Base-by-base conservation (phyloP, 2,329 filamentous ascomycete species). In the Aspergillus arachidicola region DNA sequence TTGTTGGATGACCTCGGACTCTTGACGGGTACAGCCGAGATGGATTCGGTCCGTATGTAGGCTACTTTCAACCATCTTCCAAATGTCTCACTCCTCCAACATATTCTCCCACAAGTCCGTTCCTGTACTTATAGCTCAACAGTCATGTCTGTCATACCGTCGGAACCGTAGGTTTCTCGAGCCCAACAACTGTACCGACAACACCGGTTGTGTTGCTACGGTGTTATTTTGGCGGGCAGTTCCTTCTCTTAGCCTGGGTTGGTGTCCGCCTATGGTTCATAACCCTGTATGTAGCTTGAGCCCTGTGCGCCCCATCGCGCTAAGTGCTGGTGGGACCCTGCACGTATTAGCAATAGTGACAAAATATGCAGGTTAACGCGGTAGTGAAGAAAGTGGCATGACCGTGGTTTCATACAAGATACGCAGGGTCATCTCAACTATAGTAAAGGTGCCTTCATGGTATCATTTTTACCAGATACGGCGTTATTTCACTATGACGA, bases 91-190 rank as follows among this genome's bases (percentile, higher is more conserved):
- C 11, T 23, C 19, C 1, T 23, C 21, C 21, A 21, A 14, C 43
- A 6, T 46, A 14, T 6, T 11, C n/a, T 12, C 1, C 43, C 5
- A 23, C 43, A 46, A 12, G 11, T 46, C 21, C n/a, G n/a, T 6
- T 11, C 7, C 43, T 19, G 7, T 41, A 14, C 41, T 23, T 4
- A 45, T 23, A 45, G 7, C n/a, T 4, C 10, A 3, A 12, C 3
- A 21, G 9, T n/a, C 3, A 2, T 5, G n/a, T 2, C 9, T 1
- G n/a, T 46, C 4, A 3, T 0, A 14, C 12, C 10, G 11, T 46
- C 43, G 11, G n/a, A 14, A 23, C n/a, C 2, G 6, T 11, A 5
- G 23, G 11, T 12, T 23, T 23, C n/a, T 46, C n/a, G 21, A 23
- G 4, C n/a, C 1, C 43, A 23, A 21, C 43, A 23, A 12, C 6